phyloP scores from a whole-genome alignment of 805 yeast genomes.

The Zygoascus flipseniorum region DNA sequence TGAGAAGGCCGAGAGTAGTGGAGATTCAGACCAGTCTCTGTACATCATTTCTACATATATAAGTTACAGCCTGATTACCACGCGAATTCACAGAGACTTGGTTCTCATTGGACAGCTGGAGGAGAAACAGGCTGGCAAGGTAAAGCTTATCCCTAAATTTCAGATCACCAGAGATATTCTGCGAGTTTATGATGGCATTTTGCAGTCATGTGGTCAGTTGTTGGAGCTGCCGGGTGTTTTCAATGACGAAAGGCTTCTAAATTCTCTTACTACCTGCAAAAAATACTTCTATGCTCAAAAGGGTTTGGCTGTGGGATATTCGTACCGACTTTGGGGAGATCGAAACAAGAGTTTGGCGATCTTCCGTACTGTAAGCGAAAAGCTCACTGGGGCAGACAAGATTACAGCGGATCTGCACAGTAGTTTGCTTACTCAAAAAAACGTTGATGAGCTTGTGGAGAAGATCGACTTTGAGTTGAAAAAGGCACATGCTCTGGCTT shows the following conservation, averaged over 20 bases:
- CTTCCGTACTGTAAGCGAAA: slow-evolving; percentile 12
- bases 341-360: slow-evolving; percentile 27
- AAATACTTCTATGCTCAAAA: slow-evolving; percentile 41
- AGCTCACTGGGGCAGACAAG: slow-evolving; percentile 4
- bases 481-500: slow-evolving; percentile 24
- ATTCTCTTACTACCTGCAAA: slow-evolving; percentile 44
- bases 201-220: slow-evolving; percentile 47
- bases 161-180: slow-evolving; percentile 30
- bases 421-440: slow-evolving; percentile 7
- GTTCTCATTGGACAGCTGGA: slow-evolving; percentile 26
- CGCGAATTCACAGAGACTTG: slow-evolving; percentile 66
- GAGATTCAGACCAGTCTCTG: slow-evolving; percentile 53
- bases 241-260: slow-evolving; percentile 62
- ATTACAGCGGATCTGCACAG: slow-evolving; percentile 6
- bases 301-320: slow-evolving; percentile 34
- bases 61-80: slow-evolving; percentile 55
- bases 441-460: neutral
- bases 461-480: slow-evolving; percentile 9
- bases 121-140: slow-evolving; percentile 8
- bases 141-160: slow-evolving; percentile 7
- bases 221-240: slow-evolving; percentile 87
- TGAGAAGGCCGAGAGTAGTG: slow-evolving; percentile 33
- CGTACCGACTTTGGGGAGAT: slow-evolving; percentile 26
- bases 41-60: slow-evolving; percentile 71
- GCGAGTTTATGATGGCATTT: slow-evolving; percentile 44